Evolutionary conservation across 306 rosid genomes (phyloP), one percentile per base, ranked within the genome.

Genomic region (Carpinus fangiana): DNA sequence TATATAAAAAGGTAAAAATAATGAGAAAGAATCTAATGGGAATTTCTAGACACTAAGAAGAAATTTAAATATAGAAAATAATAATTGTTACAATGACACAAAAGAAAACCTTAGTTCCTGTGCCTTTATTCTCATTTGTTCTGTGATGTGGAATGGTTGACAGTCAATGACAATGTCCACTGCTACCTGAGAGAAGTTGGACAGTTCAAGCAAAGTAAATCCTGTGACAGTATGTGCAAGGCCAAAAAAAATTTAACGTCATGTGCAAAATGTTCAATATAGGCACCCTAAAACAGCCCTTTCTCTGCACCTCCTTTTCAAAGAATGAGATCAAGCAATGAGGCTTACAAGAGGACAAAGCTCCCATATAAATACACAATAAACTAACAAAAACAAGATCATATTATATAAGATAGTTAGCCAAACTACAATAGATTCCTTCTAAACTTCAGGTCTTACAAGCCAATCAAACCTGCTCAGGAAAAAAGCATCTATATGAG

Each of bases 111-210:
- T 82, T 12, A 88, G 64, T 66, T 78, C 79, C 28, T 80, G 78
- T 16, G 87, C 85, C 75, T 85, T 88, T 43, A 43, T 80, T 78
- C 52, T 83, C 80, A 81, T 81, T 17, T 50, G 84, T 72, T 88
- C 86, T 8, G 89, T 80, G 60, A 81, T 48, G 54, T 62, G 45
- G 74, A 85, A 83, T 26, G 84, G 50, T 64, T 78, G 84, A 41
- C 65, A 53, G 53, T 83, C 87, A 18, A 88, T 28, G 54, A 73
- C 60, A 81, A 88, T 65, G 55, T 88, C 82, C 46, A 76, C 12
- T 23, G 76, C 60, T 13, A 78, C 84, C 91, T 88, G 84, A 26
- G 60, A 66, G 74, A 50, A 84, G 36, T 66, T 43, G 34, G 66
- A 47, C 26, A 56, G 20, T 43, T 68, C 46, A 70, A 36, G 34